Evolutionary conservation across 2,329 filamentous ascomycete genomes (phyloP).

Genomic region (Colletotrichum sp.): DNA sequence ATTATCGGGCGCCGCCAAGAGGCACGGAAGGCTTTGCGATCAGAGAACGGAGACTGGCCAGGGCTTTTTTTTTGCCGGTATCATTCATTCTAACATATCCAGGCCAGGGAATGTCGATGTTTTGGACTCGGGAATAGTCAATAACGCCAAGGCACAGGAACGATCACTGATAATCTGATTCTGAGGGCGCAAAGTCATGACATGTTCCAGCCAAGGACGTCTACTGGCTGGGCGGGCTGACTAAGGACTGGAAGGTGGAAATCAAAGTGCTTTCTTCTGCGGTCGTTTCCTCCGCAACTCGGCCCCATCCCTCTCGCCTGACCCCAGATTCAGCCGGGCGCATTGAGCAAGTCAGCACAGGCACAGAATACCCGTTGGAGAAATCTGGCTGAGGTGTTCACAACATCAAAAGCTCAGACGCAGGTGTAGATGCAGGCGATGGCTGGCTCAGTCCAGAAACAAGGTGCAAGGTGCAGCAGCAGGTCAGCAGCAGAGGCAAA

Average conservation of each 20-base stretch:
- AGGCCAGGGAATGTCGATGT: background rate
- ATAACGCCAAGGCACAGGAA: background rate
- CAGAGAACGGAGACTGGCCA: background rate
- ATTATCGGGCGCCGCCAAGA: background rate
- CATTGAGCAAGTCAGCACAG: background rate
- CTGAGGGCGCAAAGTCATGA: background rate
- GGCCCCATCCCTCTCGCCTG: background rate
- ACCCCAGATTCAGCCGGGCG: background rate
- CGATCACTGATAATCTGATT: background rate
- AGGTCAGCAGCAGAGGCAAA: background rate
- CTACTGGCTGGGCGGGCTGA: background rate
- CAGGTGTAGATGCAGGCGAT: background rate
- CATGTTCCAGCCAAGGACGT: background rate
- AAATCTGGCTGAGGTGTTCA: background rate
- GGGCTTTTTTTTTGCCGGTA: background rate
- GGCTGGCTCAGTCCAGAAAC: background rate
- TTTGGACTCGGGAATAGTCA: background rate
- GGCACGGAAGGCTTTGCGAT: background rate
- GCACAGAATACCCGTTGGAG: background rate
- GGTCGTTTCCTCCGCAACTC: background rate
- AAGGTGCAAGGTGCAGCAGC: background rate
- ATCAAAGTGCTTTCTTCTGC: background rate
- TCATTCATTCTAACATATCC: background rate
- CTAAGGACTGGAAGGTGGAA: background rate
- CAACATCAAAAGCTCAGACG: background rate